Evolutionary conservation across 352 stramenopile genomes (phyloP).

Genomic region (Hyaloperonospora arabidopsidis): DNA sequence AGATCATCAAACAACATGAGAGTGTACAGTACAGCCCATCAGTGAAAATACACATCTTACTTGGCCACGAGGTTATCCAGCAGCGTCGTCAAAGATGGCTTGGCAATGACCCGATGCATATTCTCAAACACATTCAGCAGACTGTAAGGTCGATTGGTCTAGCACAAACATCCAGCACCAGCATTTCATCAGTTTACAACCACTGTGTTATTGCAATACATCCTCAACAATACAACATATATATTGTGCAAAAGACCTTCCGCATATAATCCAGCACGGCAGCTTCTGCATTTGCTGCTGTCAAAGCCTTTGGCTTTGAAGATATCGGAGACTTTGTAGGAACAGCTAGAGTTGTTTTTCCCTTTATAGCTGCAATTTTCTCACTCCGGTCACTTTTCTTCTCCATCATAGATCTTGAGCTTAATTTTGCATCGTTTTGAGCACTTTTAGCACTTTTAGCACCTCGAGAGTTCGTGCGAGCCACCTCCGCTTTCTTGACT

Average conservation of each 20-base stretch:
- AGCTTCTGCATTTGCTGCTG: constrained; percentile 33
- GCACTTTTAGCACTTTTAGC: constrained; percentile 11
- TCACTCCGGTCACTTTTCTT: constrained; percentile 7
- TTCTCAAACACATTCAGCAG: constrained; percentile 84
- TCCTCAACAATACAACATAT: neutral
- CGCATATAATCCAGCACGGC: constrained; percentile 70
- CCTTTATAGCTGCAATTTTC: constrained; percentile 10
- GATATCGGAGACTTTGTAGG: constrained; percentile 13
- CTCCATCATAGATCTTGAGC: neutral
- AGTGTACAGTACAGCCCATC: neutral
- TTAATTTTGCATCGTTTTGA: constrained; percentile 1
- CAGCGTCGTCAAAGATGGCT: constrained; percentile 65
- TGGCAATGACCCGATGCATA: constrained; percentile 63
- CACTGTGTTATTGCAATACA: too few relatives aligned
- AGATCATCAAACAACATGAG: neutral
- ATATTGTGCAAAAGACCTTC: constrained; percentile 29
- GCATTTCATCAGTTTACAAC: constrained; percentile 1
- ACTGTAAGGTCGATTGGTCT: constrained; percentile 80
- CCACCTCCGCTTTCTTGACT: constrained; percentile 21
- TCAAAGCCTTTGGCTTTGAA: constrained; percentile 30
- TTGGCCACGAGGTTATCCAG: constrained; percentile 62
- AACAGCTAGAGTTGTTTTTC: neutral
- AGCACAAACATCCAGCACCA: constrained; percentile 1
- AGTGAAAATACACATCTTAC: constrained; percentile 17
- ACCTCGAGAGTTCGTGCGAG: constrained; percentile 10